Base-by-base conservation (phyloP, 495 filamentous ascomycete genomes). In the Penicillium desertorum region DNA sequence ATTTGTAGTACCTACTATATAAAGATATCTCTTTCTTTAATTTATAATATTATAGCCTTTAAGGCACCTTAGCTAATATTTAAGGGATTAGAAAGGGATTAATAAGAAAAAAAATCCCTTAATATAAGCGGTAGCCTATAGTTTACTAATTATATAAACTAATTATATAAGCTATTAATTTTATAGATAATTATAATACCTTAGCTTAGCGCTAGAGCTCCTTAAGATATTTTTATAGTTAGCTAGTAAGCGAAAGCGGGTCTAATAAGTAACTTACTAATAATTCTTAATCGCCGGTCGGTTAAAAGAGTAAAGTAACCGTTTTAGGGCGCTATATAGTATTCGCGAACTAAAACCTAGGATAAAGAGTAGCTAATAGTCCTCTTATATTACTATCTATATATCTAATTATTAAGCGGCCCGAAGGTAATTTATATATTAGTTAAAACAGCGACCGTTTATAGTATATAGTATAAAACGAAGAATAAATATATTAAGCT, bases 191-290 rank as follows among this genome's bases (percentile, higher is more conserved):
- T 44, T 54, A 10, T 27, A 39, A 42, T 53, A 20, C 19, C 51
- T 51, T 7, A 42, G 50, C 36, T 53, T 19, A 53, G 50, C 34
- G 39, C 34, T 14, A 43, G 41, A 54, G 51, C 41, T 43, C 25
- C 41, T 54, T 44, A 20, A 54, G 51, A 41, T 25, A 54, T 54
- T 54, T 54, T 54, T 54, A 12, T 41, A 20, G 51, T 54, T 54
- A 7, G 51, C 20, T 53, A 41, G 49, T 10, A 34, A 51, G 49
- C 49, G 27, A 22, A 51, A 51, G 49, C 49, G 49, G 49, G 49
- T 37, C 49, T 41, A 39, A 8, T n/a, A n/a, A 53, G 50, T 37
- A 5, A 53, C 19, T 53, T 20, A n/a, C 32, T 2, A 10, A 16
- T 17, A 0, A 43, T 43, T 4, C 23, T 43, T 4, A 43, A 43